Evolutionary conservation across 2,329 filamentous ascomycete species (phyloP), one percentile per base, ranked within the genome.

Genomic region (Hymenoscyphus scutula): DNA sequence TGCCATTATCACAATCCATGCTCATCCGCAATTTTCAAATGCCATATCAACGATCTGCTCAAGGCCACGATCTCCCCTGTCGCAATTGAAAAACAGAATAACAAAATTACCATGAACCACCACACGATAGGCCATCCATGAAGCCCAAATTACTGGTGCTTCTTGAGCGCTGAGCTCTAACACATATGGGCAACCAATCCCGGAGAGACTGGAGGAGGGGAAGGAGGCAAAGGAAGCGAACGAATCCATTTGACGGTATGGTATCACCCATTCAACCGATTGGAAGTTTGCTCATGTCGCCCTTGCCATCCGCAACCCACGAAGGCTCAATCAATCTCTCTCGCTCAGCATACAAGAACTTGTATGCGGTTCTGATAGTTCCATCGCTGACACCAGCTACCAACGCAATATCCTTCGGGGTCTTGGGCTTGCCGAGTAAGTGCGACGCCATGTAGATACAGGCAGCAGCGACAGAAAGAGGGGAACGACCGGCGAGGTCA

Each of bases 371-470:
- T 72, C 96, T 93, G 71, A 99, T 97, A 0, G 95, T 99, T 61
- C 95, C 93, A 73, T 99, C 96, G 74, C 92, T 97, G 30, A 99
- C 95, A 68, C 92, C 91, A 0, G 91, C 92, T 19, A 95, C 89
- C 27, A 78, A 77, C 5, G 92, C 90, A 70, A 99, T 97, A 65
- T 96, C 90, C 76, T 93, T 93, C n/a, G 92, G 89, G 6, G 85
- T 81, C 71, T 90, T 90, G 23, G 86, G 81, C 69, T 95, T 85
- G 61, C 89, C 90, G 79, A 97, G 89, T 41, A 98, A 82, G 72
- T 94, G 87, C 32, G 91, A 92, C 3, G 94, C 90, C 87, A 98
- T 95, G 81, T 95, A 99, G 76, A 99, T 97, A 76, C 92, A 96
- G 34, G 95, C 93, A 19, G 93, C 94, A 6, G 96, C 94, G 65